phyloP scores from a whole-genome alignment of 768 basidiomycete species.

The Boletus subparvulus region DNA sequence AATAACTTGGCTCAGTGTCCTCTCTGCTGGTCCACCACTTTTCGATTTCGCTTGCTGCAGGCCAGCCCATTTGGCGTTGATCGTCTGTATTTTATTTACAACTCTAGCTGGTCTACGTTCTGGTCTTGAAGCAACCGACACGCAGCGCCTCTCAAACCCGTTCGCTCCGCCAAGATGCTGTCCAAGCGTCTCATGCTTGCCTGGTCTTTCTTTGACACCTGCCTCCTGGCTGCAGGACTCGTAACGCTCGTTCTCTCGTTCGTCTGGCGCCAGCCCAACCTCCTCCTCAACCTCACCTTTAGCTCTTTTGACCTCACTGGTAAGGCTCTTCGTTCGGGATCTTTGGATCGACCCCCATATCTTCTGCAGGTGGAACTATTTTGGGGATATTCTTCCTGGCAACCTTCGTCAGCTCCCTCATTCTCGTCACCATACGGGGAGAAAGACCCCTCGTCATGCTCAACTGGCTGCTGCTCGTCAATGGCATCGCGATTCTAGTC shows the following conservation, averaged over 20 bases:
- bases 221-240: slow-evolving; percentile 67
- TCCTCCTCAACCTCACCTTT: slow-evolving; percentile 75
- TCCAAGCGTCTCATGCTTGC: slow-evolving; percentile 67
- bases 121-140: slow-evolving; percentile 25
- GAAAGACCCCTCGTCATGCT: slow-evolving; percentile 70
- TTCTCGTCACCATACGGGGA: slow-evolving; percentile 67
- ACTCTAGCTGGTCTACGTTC: slow-evolving; percentile 48
- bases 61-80: slow-evolving; percentile 63
- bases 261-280: slow-evolving; percentile 63
- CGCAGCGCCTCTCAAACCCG: slow-evolving; percentile 5
- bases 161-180: slow-evolving; percentile 49
- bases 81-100: slow-evolving; percentile 48
- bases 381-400: slow-evolving; percentile 65
- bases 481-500: slow-evolving; percentile 58
- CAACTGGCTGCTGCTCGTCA: slow-evolving; percentile 70
- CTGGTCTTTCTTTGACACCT: slow-evolving; percentile 72
- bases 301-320: slow-evolving; percentile 57
- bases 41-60: slow-evolving; percentile 33
- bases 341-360: background rate
- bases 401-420: slow-evolving; percentile 70
- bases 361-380: slow-evolving; percentile 58
- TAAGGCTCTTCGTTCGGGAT: slow-evolving; percentile 33
- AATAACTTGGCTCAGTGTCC: background rate
- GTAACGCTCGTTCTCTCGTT: slow-evolving; percentile 67
- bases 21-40: background rate